Evolutionary conservation across 2,329 filamentous ascomycete species (phyloP), one percentile per base, ranked within the genome.

Genomic region (Cryphonectria naterciae): DNA sequence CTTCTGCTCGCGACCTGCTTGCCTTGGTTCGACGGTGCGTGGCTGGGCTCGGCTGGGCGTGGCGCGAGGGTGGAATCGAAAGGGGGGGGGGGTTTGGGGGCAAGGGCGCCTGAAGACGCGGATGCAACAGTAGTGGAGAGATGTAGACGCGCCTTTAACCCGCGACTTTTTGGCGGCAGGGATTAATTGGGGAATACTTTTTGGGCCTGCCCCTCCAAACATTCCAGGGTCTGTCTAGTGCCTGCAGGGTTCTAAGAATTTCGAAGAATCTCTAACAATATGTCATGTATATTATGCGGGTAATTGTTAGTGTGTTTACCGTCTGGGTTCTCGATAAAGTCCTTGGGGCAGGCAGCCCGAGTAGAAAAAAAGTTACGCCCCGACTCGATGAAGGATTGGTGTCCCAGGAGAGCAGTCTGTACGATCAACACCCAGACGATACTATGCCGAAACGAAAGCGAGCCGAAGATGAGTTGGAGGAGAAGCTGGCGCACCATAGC

Each of bases 391-490:
- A 60, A 49, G 35, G 4, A 39, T 60, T 52, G 43, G 43, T 60
- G 49, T 13, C 8, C 6, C 37, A 15, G n/a, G 7, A 32, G 6
- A 65, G 28, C 52, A 5, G 19, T 54, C 46, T 46, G 15, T 8
- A 49, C 39, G 17, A 25, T 32, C 17, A 39, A 10, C 22, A 54
- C 37, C 56, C 19, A 17, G 41, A 65, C 28, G 17, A 41, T 61
- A 78, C 46, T 43, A 89, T 89, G 87, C 81, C 84, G 49, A 91
- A 91, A 81, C 83, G 88, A 74, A 90, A 89, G 81, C 83, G 87
- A 71, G 78, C 77, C 70, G 83, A 85, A 62, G 79, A 81, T 41
- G 81, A 78, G 70, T 25, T 70, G 60, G 70, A 67, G 67, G 69
- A 72, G 66, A 71, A 46, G 65, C 64, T 74, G 52, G 67, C 52